phyloP scores from a whole-genome alignment of 2,329 filamentous ascomycete species.

The Aaosphaeria arxii region DNA sequence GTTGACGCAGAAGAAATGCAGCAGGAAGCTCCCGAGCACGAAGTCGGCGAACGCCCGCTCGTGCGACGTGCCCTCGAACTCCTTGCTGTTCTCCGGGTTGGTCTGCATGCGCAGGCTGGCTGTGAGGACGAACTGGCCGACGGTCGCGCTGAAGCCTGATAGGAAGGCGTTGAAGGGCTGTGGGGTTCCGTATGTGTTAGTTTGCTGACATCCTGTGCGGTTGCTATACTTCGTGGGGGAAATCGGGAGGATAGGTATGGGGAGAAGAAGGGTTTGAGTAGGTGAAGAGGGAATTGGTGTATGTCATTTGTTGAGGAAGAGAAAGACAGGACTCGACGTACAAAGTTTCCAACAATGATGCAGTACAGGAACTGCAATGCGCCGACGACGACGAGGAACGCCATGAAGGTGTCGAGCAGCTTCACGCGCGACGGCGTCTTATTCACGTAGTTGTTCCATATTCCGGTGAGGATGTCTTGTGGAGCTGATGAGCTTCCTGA shows the following conservation, averaged over 20 bases:
- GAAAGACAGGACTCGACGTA: conserved; percentile 50
- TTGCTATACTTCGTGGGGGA: background rate
- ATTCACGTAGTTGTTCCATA: conserved; percentile 75
- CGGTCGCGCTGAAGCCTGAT: conserved; percentile 87
- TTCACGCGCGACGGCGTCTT: conserved; percentile 87
- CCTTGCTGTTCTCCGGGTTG: conserved; percentile 73
- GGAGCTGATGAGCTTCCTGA: conserved; percentile 31
- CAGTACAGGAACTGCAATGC: conserved; percentile 94
- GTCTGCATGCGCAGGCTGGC: conserved; percentile 90
- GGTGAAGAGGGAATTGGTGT: background rate
- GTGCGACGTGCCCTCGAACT: conserved; percentile 73
- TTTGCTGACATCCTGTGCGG: no score
- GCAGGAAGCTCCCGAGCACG: conserved; percentile 86
- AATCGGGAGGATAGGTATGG: conserved; percentile 1
- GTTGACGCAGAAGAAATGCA: conserved; percentile 99
- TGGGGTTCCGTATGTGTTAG: background rate
- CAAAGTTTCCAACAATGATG: conserved; percentile 87
- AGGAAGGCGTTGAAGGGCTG: conserved; percentile 99
- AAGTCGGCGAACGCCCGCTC: conserved; percentile 96
- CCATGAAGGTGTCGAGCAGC: conserved; percentile 88
- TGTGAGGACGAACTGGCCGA: conserved; percentile 96
- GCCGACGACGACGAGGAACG: conserved; percentile 79
- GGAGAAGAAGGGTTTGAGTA: background rate
- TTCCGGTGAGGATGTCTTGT: conserved; percentile 62
- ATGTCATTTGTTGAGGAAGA: background rate